These are phyloP conservation scores for Zostera marina DNA, from an alignment of 116 monocot species.

Conservation along the genomic window DNA sequence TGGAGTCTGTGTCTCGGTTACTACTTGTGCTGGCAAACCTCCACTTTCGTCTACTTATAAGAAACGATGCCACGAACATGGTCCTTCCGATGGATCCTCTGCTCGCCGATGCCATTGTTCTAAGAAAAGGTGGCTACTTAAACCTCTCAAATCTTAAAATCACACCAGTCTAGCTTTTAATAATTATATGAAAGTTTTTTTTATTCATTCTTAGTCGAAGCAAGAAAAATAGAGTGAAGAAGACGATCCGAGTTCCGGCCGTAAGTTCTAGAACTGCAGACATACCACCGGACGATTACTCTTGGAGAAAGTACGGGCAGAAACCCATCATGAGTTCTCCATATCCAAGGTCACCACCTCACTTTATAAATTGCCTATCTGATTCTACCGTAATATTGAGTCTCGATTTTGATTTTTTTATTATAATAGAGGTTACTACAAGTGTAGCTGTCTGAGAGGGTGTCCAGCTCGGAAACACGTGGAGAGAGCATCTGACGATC, in stretches of 20 bases:
- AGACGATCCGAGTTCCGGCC: slow-evolving; percentile 34
- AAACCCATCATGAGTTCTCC: slow-evolving; percentile 53
- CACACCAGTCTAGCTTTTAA: too few species aligned
- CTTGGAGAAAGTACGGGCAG: slow-evolving; percentile 53
- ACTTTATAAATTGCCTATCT: background rate
- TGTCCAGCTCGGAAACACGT: slow-evolving; percentile 73
- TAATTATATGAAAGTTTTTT: too few species aligned
- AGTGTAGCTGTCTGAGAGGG: slow-evolving; percentile 51
- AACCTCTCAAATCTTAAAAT: background rate
- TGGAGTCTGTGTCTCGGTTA: background rate
- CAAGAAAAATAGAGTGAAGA: slow-evolving; percentile 36
- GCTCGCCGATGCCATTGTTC: slow-evolving; percentile 49
- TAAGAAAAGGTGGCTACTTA: slow-evolving; percentile 18
- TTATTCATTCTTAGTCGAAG: too few species aligned
- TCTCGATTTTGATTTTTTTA: too few species aligned
- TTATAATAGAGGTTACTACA: slow-evolving; percentile 44
- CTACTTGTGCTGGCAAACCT: slow-evolving; percentile 30
- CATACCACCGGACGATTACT: slow-evolving; percentile 45
- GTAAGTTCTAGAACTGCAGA: slow-evolving; percentile 40
- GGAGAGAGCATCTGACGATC: slow-evolving; percentile 50
- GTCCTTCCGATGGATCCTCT: slow-evolving; percentile 1
- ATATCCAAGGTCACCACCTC: slow-evolving; percentile 16
- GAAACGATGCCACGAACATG: slow-evolving; percentile 37
- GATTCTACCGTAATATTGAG: too few species aligned
- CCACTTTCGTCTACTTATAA: slow-evolving; percentile 38